These are phyloP conservation scores for Cercospora canescens DNA, from an alignment of 2,329 filamentous ascomycete genomes.

Conservation along the genomic window DNA sequence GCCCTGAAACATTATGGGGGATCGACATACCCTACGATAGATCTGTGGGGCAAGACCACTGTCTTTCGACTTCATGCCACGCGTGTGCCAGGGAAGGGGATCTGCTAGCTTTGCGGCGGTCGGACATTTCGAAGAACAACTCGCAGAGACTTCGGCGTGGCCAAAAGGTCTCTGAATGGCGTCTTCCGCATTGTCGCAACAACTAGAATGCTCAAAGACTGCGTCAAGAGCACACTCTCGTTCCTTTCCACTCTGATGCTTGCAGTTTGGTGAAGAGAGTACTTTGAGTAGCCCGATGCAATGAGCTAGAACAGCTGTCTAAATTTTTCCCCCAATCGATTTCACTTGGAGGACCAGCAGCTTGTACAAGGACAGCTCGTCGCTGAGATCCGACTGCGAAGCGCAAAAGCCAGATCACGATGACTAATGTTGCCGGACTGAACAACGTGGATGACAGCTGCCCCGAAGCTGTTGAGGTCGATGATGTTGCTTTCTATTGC, in stretches of 20 bases:
- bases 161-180: not conserved
- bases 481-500: slow-evolving; percentile 12
- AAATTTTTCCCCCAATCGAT: slow-evolving; percentile 46
- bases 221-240: no score
- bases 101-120: not conserved
- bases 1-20: not conserved
- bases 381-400: not conserved
- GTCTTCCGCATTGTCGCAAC: not conserved
- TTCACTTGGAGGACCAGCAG: slow-evolving; percentile 67
- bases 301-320: no score
- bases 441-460: slow-evolving; percentile 44
- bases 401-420: slow-evolving; percentile 37
- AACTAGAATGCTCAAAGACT: no score
- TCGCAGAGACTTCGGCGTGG: not conserved
- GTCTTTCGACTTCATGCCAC: not conserved
- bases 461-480: slow-evolving; percentile 16
- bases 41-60: not conserved
- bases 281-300: no score
- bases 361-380: slow-evolving; percentile 62
- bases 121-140: not conserved
- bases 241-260: no score
- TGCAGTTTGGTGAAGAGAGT: no score
- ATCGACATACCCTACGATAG: not conserved
- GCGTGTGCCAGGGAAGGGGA: not conserved
- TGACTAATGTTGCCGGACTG: slow-evolving; percentile 45